These are phyloP conservation scores for Mucor saturninus DNA, from an alignment of 371 early-diverging fungal genomes.

Conservation along the genomic window DNA sequence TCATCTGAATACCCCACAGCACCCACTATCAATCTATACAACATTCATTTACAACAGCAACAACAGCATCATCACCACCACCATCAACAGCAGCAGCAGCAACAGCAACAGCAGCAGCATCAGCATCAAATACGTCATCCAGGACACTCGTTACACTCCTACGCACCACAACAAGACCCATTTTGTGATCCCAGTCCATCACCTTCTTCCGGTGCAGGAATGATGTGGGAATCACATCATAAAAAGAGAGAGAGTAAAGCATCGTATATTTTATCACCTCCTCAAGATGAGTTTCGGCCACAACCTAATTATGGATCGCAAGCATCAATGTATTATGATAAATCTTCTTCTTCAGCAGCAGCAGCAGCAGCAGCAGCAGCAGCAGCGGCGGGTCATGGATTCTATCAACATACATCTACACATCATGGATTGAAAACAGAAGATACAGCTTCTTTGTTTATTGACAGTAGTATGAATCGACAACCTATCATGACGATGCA, in stretches of 20 bases:
- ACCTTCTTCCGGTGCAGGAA: not conserved
- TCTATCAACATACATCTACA: not conserved
- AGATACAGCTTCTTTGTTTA: slow-evolving; percentile 1
- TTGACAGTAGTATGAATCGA: slow-evolving; percentile 1
- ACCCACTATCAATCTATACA: not conserved
- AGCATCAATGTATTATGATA: not conserved
- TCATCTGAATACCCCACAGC: not conserved
- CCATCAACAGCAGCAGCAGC: not conserved
- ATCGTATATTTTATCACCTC: slow-evolving; percentile 1
- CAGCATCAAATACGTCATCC: not conserved
- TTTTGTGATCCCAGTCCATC: not conserved
- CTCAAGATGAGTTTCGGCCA: not conserved
- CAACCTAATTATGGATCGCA: too few relatives aligned
- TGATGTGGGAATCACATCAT: not conserved
- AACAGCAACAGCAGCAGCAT: not conserved
- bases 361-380: too few relatives aligned
- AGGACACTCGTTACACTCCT: too few relatives aligned
- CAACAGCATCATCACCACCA: not conserved
- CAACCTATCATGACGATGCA: slow-evolving; percentile 8
- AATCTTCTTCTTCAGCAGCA: not conserved
- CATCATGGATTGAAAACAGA: not conserved
- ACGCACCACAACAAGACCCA: too few relatives aligned
- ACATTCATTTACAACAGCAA: slow-evolving; percentile 7
- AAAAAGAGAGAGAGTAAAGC: not conserved
- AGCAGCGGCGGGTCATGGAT: not conserved